Percentiles rank a stretch among this genome's conserved stretches.
phyloP scores from a whole-genome alignment of 2,329 filamentous ascomycete species.

The Aspergillus sp. region DNA sequence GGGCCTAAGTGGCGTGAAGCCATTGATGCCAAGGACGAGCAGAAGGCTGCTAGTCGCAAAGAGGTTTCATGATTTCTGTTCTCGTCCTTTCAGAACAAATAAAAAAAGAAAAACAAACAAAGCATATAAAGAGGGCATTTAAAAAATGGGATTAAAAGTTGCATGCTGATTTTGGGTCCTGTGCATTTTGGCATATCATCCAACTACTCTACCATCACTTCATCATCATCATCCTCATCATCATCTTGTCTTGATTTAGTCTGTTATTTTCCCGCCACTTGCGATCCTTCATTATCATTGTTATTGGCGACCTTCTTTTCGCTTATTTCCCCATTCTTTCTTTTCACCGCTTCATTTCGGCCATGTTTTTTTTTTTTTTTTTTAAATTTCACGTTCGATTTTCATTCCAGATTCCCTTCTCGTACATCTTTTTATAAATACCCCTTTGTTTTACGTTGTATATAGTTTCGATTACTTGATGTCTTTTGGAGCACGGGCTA shows the following conservation, averaged over 20 bases:
- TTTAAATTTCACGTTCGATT: neutral
- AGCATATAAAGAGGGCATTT: neutral
- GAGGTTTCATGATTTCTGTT: constrained; percentile 1
- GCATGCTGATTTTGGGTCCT: neutral
- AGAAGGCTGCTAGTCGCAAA: constrained; percentile 23
- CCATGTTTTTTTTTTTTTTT: neutral
- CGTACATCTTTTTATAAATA: neutral
- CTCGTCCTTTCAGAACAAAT: neutral
- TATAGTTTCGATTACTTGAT: neutral
- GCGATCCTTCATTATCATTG: too few species aligned
- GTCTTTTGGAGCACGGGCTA: neutral
- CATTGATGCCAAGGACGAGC: constrained; percentile 45
- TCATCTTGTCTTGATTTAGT: too few species aligned
- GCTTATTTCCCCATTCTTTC: too few species aligned
- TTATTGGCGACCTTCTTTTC: too few species aligned
- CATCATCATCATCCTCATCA: neutral
- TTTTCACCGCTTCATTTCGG: neutral
- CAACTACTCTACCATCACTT: neutral
- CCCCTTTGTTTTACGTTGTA: neutral
- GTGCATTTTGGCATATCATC: neutral
- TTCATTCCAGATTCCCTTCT: neutral
- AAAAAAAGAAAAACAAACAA: neutral
- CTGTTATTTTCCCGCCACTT: too few species aligned
- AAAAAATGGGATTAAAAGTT: neutral
- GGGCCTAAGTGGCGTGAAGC: constrained; percentile 48